These are phyloP conservation scores for Xylariales sp. DNA, from an alignment of 2,329 filamentous ascomycete genomes.

Conservation along the genomic window DNA sequence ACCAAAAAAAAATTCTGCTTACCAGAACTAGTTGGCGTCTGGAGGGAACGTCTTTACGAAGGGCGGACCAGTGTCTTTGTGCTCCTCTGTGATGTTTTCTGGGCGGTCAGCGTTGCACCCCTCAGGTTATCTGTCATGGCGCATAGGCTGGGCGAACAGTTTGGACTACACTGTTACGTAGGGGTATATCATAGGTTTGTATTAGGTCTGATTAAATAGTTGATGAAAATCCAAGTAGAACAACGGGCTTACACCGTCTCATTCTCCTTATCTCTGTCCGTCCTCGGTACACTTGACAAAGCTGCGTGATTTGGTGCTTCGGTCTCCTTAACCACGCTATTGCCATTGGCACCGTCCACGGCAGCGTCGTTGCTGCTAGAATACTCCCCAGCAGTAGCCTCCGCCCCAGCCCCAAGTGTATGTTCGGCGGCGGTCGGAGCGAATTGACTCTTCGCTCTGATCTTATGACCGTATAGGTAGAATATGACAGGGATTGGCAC, in stretches of 20 bases:
- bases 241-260: not conserved
- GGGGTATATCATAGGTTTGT: no score
- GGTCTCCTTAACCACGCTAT: slow-evolving; percentile 23
- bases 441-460: slow-evolving; percentile 51
- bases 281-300: slow-evolving; percentile 29
- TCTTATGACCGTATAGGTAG: slow-evolving; percentile 53
- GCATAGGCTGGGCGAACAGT: no score
- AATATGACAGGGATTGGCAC: slow-evolving; percentile 61
- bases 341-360: slow-evolving; percentile 14
- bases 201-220: no score
- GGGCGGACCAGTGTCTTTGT: no score
- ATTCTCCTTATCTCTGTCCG: slow-evolving; percentile 16
- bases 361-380: slow-evolving; percentile 20
- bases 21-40: no score
- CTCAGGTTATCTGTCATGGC: no score
- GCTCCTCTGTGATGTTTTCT: no score
- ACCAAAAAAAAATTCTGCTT: no score
- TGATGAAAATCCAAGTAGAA: no score
- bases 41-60: no score
- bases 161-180: no score
- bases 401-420: slow-evolving; percentile 25
- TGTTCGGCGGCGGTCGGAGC: slow-evolving; percentile 35
- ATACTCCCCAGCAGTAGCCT: slow-evolving; percentile 8
- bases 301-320: slow-evolving; percentile 29
- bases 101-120: no score